phyloP scores from a whole-genome alignment of 495 filamentous ascomycete genomes.

The Halenospora varia region DNA sequence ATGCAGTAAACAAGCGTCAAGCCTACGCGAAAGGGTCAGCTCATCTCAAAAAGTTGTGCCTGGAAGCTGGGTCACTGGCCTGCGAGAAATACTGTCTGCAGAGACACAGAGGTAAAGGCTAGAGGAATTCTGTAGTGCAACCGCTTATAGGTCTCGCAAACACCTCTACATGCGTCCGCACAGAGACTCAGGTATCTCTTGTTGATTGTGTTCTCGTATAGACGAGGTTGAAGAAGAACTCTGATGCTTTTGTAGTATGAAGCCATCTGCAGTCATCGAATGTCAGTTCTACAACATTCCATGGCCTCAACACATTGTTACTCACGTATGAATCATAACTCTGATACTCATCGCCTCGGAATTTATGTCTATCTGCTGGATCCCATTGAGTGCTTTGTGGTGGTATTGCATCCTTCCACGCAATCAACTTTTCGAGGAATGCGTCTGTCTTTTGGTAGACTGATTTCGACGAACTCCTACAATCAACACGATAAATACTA shows the following conservation, averaged over 20 bases:
- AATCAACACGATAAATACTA: slow-evolving; percentile 38
- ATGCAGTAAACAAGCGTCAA: slow-evolving; percentile 32
- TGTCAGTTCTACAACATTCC: no score
- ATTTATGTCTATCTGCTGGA: slow-evolving; percentile 27
- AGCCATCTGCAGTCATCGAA: slow-evolving; percentile 10
- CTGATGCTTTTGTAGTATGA: slow-evolving; percentile 45
- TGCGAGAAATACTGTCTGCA: slow-evolving; percentile 53
- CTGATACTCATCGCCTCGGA: slow-evolving; percentile 44
- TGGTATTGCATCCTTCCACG: slow-evolving; percentile 31
- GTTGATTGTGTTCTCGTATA: slow-evolving; percentile 42
- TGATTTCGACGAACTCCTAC: no score
- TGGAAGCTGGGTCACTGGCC: no score
- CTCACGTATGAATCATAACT: slow-evolving; percentile 32
- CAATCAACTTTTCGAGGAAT: slow-evolving; percentile 26
- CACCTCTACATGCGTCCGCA: slow-evolving; percentile 44
- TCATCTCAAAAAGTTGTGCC: no score
- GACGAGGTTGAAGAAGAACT: slow-evolving; percentile 49
- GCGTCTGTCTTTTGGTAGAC: slow-evolving; percentile 14
- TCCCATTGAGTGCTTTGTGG: slow-evolving; percentile 28
- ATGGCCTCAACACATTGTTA: no score
- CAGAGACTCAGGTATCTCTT: slow-evolving; percentile 50
- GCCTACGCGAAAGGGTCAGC: slow-evolving; percentile 49
- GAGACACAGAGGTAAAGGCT: slow-evolving; percentile 49
- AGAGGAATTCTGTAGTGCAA: slow-evolving; percentile 49
- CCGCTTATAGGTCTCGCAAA: slow-evolving; percentile 47